These are phyloP conservation scores for Fraxinus floribunda DNA, from an alignment of 305 asterid species.

Conservation along the genomic window DNA sequence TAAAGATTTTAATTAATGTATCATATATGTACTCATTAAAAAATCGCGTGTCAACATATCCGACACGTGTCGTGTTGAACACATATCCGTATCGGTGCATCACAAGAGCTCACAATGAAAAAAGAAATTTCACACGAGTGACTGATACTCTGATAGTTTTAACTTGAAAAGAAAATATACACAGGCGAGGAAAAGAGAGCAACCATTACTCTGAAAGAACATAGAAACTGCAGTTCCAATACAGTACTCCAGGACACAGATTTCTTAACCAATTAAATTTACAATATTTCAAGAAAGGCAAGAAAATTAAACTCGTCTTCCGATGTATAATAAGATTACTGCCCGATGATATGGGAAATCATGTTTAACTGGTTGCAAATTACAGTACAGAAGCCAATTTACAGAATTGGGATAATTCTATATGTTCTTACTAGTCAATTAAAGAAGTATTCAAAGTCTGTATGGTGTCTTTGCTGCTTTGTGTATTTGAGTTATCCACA, in stretches of 20 bases:
- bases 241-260: not conserved
- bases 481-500: conserved; percentile 43
- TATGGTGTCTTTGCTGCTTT: conserved; percentile 53
- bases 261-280: not conserved
- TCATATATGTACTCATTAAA: too few species aligned
- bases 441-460: conserved; percentile 64
- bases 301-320: not conserved
- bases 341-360: not conserved
- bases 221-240: not conserved
- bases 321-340: not conserved
- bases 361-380: not conserved
- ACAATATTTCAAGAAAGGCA: not conserved
- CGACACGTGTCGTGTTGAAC: too few species aligned
- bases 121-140: not conserved
- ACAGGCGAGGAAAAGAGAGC: not conserved
- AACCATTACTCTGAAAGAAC: not conserved
- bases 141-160: not conserved
- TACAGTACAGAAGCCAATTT: conserved; percentile 28
- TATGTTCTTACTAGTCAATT: conserved; percentile 47
- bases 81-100: too few species aligned
- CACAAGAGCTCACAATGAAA: not conserved
- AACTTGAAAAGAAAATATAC: not conserved
- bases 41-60: too few species aligned
- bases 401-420: conserved; percentile 31
- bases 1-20: too few species aligned